Evolutionary conservation across 306 rosid genomes (phyloP), one percentile per base, ranked within the genome.

Genomic region (Begonia fuchsioides): DNA sequence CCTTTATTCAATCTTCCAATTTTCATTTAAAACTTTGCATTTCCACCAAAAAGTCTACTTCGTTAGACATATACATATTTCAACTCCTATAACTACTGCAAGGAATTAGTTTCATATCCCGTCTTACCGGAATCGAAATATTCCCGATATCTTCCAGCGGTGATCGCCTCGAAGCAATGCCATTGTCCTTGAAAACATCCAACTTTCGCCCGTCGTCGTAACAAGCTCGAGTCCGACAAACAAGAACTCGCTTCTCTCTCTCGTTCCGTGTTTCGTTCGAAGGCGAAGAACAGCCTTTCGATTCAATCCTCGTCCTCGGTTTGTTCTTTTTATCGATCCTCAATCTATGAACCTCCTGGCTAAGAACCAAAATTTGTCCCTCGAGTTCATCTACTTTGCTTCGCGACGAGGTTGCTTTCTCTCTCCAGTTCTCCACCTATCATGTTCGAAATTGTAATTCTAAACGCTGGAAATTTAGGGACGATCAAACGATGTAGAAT

Each of bases 361-460:
- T 19, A 8, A 82, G 58, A 17, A 9, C 9, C 6, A 74, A 62
- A 51, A 74, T 48, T 50, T 76, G 65, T 11, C 53, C 70, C 70
- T 76, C 76, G 8, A 78, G 61, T 48, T 64, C 77, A 15, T 52
- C 62, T 45, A 67, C 71, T 60, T 72, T 76, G 52, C 32, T 68
- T 59, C 79, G 93, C 8, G 76, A 75, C 43, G 80, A 65, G 3
- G 67, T 54, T 39, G 95, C 94, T 58, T 67, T 81, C 53, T 81
- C 53, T 66, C 55, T 90, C 97, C 97, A 90, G 59, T 90, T 94
- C 67, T 81, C 84, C 60, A 79, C 84, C 97, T 90, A 50, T 13
- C 32, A 52, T 20, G 3, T 20, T 20, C 3, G 32, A 20, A 20
- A 6, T 20, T 20, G 32, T 20, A 20, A 20, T 6, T 20, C 32